Conservation (phyloP, 768 basidiomycete genomes). For the Wakefieldia striispora region DNA sequence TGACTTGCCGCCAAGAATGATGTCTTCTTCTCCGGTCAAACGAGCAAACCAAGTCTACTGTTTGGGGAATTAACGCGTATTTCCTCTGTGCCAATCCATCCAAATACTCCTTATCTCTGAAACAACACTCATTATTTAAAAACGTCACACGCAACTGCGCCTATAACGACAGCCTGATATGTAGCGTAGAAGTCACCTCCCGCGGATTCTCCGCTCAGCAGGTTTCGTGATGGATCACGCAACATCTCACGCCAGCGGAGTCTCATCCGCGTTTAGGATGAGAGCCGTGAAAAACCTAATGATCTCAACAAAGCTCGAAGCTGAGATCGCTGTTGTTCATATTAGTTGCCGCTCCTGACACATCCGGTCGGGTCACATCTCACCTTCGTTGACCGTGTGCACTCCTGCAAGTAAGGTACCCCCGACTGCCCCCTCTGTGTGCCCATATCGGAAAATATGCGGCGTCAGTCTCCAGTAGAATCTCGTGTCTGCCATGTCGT, state of each 20-base stretch:
- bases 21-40: too few species aligned
- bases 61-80: too few species aligned
- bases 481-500: slow-evolving; percentile 42
- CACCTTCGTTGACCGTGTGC: slow-evolving; percentile 77
- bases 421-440: slow-evolving; percentile 32
- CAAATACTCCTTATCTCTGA: too few species aligned
- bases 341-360: neutral
- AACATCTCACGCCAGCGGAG: slow-evolving; percentile 8
- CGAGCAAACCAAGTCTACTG: too few species aligned
- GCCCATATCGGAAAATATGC: slow-evolving; percentile 73
- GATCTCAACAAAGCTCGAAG: slow-evolving; percentile 56
- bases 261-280: slow-evolving; percentile 68
- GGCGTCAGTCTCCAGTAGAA: slow-evolving; percentile 43
- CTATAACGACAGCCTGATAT: too few species aligned
- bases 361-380: slow-evolving; percentile 19
- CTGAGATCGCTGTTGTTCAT: slow-evolving; percentile 36
- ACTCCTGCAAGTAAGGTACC: slow-evolving; percentile 37
- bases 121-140: too few species aligned
- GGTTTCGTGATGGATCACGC: neutral
- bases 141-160: too few species aligned
- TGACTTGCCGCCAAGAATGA: too few species aligned
- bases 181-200: too few species aligned
- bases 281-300: slow-evolving; percentile 64
- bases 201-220: too few species aligned
- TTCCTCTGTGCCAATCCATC: too few species aligned